Evolutionary conservation across 2,329 filamentous ascomycete genomes (phyloP).

Genomic region (Talaromyces rugulosus): DNA sequence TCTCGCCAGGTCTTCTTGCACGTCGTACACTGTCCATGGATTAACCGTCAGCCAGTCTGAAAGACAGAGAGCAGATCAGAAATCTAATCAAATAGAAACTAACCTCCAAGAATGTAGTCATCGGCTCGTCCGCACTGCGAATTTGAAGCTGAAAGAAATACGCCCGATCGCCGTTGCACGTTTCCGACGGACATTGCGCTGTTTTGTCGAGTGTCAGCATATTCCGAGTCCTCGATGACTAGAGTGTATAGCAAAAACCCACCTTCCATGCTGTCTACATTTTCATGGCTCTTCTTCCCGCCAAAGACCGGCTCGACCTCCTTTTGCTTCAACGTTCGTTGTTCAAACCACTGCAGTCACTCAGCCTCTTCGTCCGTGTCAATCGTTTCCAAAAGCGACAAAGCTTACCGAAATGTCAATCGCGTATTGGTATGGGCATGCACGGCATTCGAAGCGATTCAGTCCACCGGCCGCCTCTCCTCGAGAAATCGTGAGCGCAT

Average conservation of each 20-base stretch:
- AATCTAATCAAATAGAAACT: background rate
- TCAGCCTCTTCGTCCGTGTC: background rate
- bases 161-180: slow-evolving; percentile 77
- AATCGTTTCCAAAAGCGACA: background rate
- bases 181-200: slow-evolving; percentile 78
- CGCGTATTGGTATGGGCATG: slow-evolving; percentile 86
- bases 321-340: slow-evolving; percentile 73
- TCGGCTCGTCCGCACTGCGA: slow-evolving; percentile 94
- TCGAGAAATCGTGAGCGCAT: slow-evolving; percentile 45
- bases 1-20: slow-evolving; percentile 46
- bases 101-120: slow-evolving; percentile 93
- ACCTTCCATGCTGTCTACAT: slow-evolving; percentile 75
- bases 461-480: slow-evolving; percentile 36
- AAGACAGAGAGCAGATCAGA: background rate
- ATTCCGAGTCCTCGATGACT: background rate
- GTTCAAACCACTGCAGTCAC: slow-evolving; percentile 62
- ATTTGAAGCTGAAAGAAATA: slow-evolving; percentile 98
- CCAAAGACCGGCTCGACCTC: slow-evolving; percentile 89
- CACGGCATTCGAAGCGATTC: slow-evolving; percentile 92
- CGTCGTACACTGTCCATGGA: slow-evolving; percentile 36
- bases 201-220: slow-evolving; percentile 13
- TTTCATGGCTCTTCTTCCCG: slow-evolving; percentile 82
- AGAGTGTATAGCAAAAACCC: slow-evolving; percentile 20
- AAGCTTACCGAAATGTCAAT: slow-evolving; percentile 56
- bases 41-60: background rate